Evolutionary conservation across 2,329 filamentous ascomycete species (phyloP).

Genomic region (Monosporascus ibericus): DNA sequence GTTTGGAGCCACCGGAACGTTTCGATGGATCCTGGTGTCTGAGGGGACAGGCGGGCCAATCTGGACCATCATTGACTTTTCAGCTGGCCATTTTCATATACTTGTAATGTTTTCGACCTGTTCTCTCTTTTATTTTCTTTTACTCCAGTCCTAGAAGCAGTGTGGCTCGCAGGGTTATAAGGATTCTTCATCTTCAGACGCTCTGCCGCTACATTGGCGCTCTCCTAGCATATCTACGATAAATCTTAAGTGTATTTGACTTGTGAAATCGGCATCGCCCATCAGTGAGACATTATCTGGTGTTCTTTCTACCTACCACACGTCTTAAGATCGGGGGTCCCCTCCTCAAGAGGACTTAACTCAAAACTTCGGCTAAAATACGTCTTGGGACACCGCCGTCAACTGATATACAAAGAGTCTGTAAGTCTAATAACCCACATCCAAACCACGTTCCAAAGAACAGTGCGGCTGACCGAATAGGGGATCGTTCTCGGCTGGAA

Average conservation of each 20-base stretch:
- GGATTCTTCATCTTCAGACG: constrained; percentile 5
- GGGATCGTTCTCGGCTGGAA: too few relatives aligned
- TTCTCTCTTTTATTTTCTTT: constrained; percentile 18
- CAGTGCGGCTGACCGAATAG: too few relatives aligned
- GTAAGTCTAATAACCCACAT: too few relatives aligned
- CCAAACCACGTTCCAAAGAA: too few relatives aligned
- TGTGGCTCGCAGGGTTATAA: constrained; percentile 4
- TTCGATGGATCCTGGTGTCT: constrained; percentile 13
- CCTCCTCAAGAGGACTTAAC: too few relatives aligned
- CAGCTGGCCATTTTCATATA: constrained; percentile 24
- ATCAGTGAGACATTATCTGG: too few relatives aligned
- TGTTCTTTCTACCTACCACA: too few relatives aligned
- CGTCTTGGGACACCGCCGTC: too few relatives aligned
- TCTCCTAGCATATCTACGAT: background rate
- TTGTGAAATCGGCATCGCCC: background rate
- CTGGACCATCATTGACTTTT: constrained; percentile 19
- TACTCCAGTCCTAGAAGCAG: constrained; percentile 18
- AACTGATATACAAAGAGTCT: too few relatives aligned
- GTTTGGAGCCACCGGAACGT: constrained; percentile 19
- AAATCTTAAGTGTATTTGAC: background rate
- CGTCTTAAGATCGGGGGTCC: too few relatives aligned
- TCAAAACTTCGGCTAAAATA: too few relatives aligned
- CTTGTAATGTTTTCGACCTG: constrained; percentile 26
- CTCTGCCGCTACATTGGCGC: background rate
- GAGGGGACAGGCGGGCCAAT: constrained; percentile 16